Evolutionary conservation across 1,284 basidiomycete species (phyloP), one percentile per base, ranked within the genome.

Genomic region (Puccinia polysora): DNA sequence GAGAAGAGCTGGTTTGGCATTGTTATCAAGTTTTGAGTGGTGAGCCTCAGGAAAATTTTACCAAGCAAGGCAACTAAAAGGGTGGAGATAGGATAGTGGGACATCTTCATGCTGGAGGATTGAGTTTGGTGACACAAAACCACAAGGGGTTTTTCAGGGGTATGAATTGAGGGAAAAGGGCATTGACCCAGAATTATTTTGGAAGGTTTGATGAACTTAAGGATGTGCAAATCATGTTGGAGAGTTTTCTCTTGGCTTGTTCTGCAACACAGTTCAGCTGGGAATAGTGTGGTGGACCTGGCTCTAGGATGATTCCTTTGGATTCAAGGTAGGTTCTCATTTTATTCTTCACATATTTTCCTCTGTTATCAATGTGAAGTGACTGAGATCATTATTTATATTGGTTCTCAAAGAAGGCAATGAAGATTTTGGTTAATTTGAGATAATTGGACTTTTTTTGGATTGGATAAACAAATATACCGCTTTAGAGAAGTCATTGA

Each of bases 301-400:
- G 4, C 25, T 7, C 30, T 32, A 18, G 18, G 28, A 23, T 5
- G 20, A 28, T 30, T 10, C 25, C 56, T n/a, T 70, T 32, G 0
- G 52, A 34, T 8, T 74, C 73, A 4, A 81, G 78, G 49, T 77
- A 79, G 0, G 70, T 73, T 14, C 67, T 23, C 65, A 81, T 79
- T 4, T 71, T 76, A 2, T 75, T 74, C 1, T 69, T 73, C 8
- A 70, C 55, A 72, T 77, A 78, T 75, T 81, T 76, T 2, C 76
- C 77, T 20, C 80, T 79, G 28, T 79, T 78, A 76, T 83, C 79
- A 73, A 75, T 73, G 1, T 78, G 71, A 4, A 80, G 20, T 77
- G 36, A 65, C 75, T 14, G 18, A 7, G 0, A 75, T 76, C 12
- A 75, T 74, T 23, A 74, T 62, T 20, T 73, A 75, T 62, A 79